phyloP scores from a whole-genome alignment of 225 moss, liverwort and hornwort species.

The Sphagnum contortum region DNA sequence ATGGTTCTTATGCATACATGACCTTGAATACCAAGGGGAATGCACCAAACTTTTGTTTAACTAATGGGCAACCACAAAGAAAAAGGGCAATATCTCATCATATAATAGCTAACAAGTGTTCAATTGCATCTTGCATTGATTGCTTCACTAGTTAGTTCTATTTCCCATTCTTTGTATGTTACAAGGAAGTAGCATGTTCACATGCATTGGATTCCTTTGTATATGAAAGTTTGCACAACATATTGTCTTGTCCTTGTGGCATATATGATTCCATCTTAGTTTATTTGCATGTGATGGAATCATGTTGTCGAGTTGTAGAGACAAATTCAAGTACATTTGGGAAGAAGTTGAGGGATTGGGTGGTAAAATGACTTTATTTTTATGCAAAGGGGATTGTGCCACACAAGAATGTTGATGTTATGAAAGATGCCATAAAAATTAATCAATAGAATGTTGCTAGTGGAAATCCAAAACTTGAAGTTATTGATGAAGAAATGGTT shows the following conservation, averaged over 20 bases:
- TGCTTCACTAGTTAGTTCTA: conserved; percentile 64
- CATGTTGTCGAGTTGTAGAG: conserved; percentile 24
- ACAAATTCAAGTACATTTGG: conserved; percentile 61
- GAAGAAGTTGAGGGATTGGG: conserved; percentile 87
- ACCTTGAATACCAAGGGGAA: conserved; percentile 97
- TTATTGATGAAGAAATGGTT: conserved; percentile 20
- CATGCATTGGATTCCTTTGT: no score
- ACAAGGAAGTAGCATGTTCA: no score
- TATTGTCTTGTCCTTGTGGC: no score
- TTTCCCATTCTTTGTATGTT: no score
- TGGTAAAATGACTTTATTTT: conserved; percentile 86
- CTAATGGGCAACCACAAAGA: conserved; percentile 70
- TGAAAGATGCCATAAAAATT: conserved; percentile 78
- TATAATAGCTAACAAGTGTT: conserved; percentile 95
- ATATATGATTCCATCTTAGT: no score
- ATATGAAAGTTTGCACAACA: no score
- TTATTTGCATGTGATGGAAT: no score
- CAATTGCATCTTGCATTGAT: conserved; percentile 91
- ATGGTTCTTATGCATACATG: conserved; percentile 16
- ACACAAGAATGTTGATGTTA: conserved; percentile 88
- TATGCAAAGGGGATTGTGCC: conserved; percentile 95
- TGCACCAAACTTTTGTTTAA: conserved; percentile 80
- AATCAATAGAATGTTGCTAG: conserved; percentile 23
- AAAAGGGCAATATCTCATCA: conserved; percentile 87
- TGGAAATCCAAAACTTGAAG: conserved; percentile 7